These are phyloP conservation scores for Erigeron canadensis DNA, from an alignment of 129 eudicot species.

Conservation along the genomic window DNA sequence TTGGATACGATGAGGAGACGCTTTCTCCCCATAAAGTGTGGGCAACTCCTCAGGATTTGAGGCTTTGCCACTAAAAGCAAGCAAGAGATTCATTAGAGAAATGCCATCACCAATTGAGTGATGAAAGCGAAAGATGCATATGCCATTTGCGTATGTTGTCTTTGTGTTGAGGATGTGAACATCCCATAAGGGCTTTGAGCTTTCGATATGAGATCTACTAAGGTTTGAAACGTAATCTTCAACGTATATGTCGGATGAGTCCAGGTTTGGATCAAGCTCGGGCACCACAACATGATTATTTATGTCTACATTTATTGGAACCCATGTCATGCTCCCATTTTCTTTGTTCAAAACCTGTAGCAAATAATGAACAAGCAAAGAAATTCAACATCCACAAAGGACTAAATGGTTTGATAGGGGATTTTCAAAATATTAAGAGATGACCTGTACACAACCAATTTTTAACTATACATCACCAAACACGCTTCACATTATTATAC, in stretches of 20 bases:
- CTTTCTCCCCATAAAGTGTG: conserved; percentile 11
- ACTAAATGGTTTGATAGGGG: too few relatives aligned
- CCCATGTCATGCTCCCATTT: conserved; percentile 35
- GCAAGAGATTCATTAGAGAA: conserved; percentile 38
- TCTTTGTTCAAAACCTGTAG: conserved; percentile 28
- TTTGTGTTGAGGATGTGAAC: conserved; percentile 35
- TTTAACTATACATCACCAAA: too few relatives aligned
- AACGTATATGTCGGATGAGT: conserved; percentile 25
- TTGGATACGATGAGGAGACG: background rate
- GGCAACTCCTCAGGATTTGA: conserved; percentile 33
- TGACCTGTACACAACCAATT: too few relatives aligned
- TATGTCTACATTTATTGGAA: conserved; percentile 34
- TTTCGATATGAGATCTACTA: conserved; percentile 28
- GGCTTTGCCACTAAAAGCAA: conserved; percentile 25
- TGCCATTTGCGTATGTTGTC: conserved; percentile 29
- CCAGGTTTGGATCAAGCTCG: conserved; percentile 23
- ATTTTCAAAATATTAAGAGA: background rate
- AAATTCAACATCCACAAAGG: too few relatives aligned
- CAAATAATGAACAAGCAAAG: background rate
- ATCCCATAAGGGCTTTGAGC: conserved; percentile 44
- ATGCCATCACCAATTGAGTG: conserved; percentile 51
- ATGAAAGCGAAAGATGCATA: conserved; percentile 41
- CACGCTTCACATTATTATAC: too few relatives aligned
- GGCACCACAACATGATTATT: conserved; percentile 36
- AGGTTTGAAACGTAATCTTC: conserved; percentile 43